Conservation (phyloP, 257 asterid genomes). For the Gentiana macrophylla region DNA sequence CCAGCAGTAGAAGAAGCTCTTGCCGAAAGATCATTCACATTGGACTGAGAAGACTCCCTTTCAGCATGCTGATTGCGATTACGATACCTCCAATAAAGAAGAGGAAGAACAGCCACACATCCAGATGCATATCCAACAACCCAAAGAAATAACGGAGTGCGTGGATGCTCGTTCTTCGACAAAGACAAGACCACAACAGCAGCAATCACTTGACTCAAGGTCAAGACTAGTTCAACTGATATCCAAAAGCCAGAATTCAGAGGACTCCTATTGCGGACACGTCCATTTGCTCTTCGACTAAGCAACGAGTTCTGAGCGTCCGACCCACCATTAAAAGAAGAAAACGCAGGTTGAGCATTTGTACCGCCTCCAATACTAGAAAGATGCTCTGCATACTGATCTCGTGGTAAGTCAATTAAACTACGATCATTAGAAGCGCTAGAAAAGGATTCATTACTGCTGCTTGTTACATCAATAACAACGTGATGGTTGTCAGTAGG, state of each 20-base stretch:
- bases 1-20: conserved; percentile 42
- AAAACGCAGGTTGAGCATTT: conserved; percentile 36
- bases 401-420: conserved; percentile 34
- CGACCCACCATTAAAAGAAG: conserved; percentile 39
- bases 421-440: conserved; percentile 41
- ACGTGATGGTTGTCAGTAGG: conserved; percentile 26
- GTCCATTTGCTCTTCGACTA: conserved; percentile 54
- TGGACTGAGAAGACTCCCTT: conserved; percentile 49
- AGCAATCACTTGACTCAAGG: conserved; percentile 77
- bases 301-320: conserved; percentile 53
- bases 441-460: conserved; percentile 47
- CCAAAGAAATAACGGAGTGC: conserved; percentile 72
- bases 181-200: conserved; percentile 63
- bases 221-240: conserved; percentile 60
- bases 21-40: conserved; percentile 28
- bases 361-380: conserved; percentile 52
- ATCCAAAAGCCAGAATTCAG: conserved; percentile 80
- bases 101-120: conserved; percentile 75
- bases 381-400: conserved; percentile 41
- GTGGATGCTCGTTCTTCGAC: conserved; percentile 73
- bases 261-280: conserved; percentile 68
- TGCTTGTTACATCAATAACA: conserved; percentile 55
- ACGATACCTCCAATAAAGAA: conserved; percentile 76
- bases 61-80: conserved; percentile 67
- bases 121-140: conserved; percentile 87